These are phyloP conservation scores for Termitomyces sp. DNA, from an alignment of 768 basidiomycete genomes.

Conservation along the genomic window DNA sequence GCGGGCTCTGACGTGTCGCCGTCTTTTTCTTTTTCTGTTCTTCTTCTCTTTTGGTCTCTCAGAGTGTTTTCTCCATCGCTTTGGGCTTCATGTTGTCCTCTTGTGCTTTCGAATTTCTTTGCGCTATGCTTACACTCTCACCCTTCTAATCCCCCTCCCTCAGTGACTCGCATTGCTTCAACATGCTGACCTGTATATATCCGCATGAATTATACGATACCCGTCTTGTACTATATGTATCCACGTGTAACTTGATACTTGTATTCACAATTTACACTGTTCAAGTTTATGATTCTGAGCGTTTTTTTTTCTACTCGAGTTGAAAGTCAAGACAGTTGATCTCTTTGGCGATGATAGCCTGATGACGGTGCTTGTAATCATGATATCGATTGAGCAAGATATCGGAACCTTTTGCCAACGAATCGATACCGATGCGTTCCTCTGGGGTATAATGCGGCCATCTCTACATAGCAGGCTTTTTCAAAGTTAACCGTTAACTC, in stretches of 20 bases:
- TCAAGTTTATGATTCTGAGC: too few species aligned
- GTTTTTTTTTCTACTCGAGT: too few species aligned
- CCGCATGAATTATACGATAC: not conserved
- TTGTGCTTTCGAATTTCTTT: not conserved
- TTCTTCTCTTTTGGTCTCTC: not conserved
- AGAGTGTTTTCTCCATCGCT: not conserved
- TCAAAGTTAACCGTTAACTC: too few species aligned
- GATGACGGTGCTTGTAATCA: too few species aligned
- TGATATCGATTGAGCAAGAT: too few species aligned
- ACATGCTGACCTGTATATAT: not conserved
- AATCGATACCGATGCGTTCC: too few species aligned
- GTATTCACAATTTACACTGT: not conserved
- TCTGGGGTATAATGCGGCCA: too few species aligned
- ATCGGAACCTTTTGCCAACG: too few species aligned
- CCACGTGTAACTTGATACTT: not conserved
- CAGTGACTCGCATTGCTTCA: too few species aligned
- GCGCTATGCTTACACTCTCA: not conserved
- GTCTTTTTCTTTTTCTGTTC: not conserved
- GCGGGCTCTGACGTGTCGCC: not conserved
- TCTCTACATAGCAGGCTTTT: too few species aligned
- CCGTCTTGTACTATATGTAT: not conserved
- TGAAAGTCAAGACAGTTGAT: too few species aligned
- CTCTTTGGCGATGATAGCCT: too few species aligned
- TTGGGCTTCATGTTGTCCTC: not conserved
- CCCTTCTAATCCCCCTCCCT: not conserved